Base-by-base conservation (phyloP, 768 basidiomycete genomes). In the Cyclocybe cylindracea region DNA sequence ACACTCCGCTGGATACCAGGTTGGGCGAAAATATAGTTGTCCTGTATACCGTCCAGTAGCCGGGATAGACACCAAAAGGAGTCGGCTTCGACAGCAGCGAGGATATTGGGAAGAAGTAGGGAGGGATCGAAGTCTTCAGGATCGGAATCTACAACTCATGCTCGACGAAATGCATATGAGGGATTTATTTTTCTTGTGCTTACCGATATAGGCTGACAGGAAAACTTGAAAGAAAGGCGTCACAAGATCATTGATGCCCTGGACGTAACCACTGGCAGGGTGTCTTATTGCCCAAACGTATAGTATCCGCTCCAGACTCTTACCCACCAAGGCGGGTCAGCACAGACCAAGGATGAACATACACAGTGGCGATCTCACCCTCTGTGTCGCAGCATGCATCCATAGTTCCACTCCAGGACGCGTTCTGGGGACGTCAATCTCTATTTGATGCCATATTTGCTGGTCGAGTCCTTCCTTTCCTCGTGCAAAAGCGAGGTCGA, bases 201-300 rank as follows among this genome's bases (percentile, higher is more conserved):
- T 39, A 92, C 95, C 91, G 51, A 98, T 94, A 66, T 98, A 99
- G 48, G 90, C 87, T 32, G 91, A 92, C 29, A 99, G 78, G 66
- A 98, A 99, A 4, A 98, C 92, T 71, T 98, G 91, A 64, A 96
- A 98, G 73, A 99, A 99, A 0, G 97, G 97, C 3, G 93, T 96
- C 1, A 87, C 97, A 34, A 99, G 86, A 67, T 99, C 97, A 68
- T 99, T 98, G 70, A 99, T 99, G 19, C 97, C 97, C 70, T 99
- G 97, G 5, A 99, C 97, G 69, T 99, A 98, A 8, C 97, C 97
- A 54, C 91, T 94, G 4, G 97, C 96, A 0, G 97, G 97, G 74
- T 98, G 97, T 58, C 97, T 84, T 63, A 98, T 97, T 10, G 97
- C 97, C 96, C 97, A 98, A 13, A 99, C 95, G 61, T 98, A 99